These are phyloP conservation scores for Scopulariopsis brevicaulis DNA, from an alignment of 2,329 filamentous ascomycete species.

Conservation along the genomic window DNA sequence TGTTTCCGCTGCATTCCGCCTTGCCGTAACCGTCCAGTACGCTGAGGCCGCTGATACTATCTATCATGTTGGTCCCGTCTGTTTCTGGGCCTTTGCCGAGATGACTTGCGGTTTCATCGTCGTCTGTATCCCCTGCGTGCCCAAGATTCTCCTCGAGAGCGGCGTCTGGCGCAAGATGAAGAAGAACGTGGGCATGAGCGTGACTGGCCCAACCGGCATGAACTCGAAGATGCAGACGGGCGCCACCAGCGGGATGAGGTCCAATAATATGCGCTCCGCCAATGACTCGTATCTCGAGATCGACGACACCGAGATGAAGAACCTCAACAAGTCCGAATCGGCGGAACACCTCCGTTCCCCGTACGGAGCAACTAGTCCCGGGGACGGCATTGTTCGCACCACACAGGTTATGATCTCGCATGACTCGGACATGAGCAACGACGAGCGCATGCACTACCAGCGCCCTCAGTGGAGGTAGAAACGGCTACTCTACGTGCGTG, in stretches of 20 bases:
- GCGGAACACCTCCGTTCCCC: constrained; percentile 5
- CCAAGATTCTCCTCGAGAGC: constrained; percentile 18
- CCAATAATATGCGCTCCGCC: constrained; percentile 6
- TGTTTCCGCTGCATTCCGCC: constrained; percentile 24
- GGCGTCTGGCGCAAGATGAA: constrained; percentile 1
- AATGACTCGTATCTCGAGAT: constrained; percentile 7
- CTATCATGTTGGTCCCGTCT: constrained; percentile 23
- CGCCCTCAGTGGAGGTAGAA: constrained; percentile 7
- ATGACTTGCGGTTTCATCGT: constrained; percentile 34
- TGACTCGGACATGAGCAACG: neutral
- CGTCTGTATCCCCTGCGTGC: constrained; percentile 22
- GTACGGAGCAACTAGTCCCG: neutral
- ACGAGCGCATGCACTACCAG: neutral
- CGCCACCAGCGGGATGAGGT: constrained; percentile 1
- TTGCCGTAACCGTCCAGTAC: constrained; percentile 19
- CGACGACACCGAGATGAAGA: constrained; percentile 7
- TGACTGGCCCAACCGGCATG: neutral
- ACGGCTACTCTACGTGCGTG: neutral
- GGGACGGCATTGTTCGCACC: constrained; percentile 6
- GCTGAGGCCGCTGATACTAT: constrained; percentile 17
- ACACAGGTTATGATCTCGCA: constrained; percentile 4
- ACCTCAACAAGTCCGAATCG: constrained; percentile 5
- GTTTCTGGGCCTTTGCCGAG: constrained; percentile 31
- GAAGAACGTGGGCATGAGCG: neutral
- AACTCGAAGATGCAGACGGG: constrained; percentile 3